Percentiles rank a stretch among this genome's conserved stretches.
phyloP scores from a whole-genome alignment of 768 basidiomycete genomes.

The Lentinula boryana region DNA sequence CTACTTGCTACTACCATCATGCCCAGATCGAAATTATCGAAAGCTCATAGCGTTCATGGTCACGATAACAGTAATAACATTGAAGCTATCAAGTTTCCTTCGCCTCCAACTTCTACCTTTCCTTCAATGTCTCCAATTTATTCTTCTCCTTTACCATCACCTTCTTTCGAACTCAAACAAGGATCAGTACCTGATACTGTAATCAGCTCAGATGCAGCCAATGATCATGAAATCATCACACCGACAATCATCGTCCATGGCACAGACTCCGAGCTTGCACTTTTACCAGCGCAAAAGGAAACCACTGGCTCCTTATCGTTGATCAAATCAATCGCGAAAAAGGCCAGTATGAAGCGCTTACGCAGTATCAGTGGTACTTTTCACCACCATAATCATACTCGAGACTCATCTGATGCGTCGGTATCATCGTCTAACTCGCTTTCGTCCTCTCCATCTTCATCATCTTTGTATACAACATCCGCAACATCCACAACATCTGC shows the following conservation, averaged over 20 bases:
- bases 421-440: not conserved
- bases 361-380: not conserved
- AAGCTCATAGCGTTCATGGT: not conserved
- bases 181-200: not conserved
- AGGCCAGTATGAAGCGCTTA: not conserved
- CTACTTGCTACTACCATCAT: not conserved
- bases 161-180: not conserved
- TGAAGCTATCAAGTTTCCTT: not conserved
- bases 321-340: not conserved
- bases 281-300: not conserved
- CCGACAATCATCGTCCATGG: not conserved
- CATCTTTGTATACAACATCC: not conserved
- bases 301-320: not conserved
- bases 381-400: not conserved
- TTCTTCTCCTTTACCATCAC: not conserved
- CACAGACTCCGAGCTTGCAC: not conserved
- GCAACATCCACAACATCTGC: not conserved
- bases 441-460: not conserved
- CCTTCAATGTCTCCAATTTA: not conserved
- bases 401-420: not conserved
- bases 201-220: not conserved
- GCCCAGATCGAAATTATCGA: not conserved
- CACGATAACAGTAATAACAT: not conserved
- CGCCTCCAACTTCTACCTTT: not conserved
- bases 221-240: not conserved